These are phyloP conservation scores for Lactarius tabidus DNA, from an alignment of 768 basidiomycete species.

Conservation along the genomic window DNA sequence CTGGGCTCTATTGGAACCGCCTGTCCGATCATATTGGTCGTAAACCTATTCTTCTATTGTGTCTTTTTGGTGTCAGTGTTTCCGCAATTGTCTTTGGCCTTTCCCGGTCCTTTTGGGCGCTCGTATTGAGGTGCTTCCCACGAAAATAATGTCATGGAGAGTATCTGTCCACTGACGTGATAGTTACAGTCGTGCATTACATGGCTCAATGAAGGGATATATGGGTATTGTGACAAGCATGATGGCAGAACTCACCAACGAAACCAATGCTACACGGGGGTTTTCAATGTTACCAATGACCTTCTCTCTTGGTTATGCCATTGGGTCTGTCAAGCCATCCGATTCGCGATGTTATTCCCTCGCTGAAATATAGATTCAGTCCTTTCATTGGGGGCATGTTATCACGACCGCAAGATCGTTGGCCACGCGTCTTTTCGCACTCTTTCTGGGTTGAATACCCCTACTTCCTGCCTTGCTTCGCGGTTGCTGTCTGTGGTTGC, in stretches of 20 bases:
- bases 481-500: background rate
- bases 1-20: background rate
- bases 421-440: constrained; percentile 20
- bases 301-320: background rate
- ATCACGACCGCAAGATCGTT: constrained; percentile 26
- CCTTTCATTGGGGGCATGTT: constrained; percentile 26
- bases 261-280: background rate
- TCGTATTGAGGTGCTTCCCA: background rate
- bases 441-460: constrained; percentile 27
- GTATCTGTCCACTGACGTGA: background rate
- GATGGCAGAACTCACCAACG: background rate
- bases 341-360: background rate
- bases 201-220: background rate
- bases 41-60: background rate
- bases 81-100: background rate
- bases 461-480: constrained; percentile 27
- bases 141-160: background rate
- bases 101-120: background rate
- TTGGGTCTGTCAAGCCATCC: constrained; percentile 10
- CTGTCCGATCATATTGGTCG: background rate
- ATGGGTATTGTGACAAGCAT: background rate
- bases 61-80: background rate
- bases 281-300: background rate
- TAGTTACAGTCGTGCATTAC: background rate
- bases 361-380: background rate